Conservation (phyloP, 805 yeast species). For the Hanseniaspora osmophila region DNA sequence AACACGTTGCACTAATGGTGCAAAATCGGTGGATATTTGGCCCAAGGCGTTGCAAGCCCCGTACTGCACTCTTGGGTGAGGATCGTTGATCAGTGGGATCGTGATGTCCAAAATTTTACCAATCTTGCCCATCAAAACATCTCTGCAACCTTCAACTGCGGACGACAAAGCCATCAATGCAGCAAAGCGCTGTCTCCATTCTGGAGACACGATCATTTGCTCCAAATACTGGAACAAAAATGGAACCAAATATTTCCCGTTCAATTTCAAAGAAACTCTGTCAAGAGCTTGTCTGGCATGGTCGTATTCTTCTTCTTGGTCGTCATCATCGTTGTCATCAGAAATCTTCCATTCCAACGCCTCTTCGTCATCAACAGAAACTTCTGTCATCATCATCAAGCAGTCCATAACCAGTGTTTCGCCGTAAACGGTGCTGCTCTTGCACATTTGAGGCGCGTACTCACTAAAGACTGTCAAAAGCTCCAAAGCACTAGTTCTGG, state of each 20-base stretch:
- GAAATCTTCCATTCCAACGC: constrained; percentile 77
- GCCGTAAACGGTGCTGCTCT: constrained; percentile 58
- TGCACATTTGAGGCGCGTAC: constrained; percentile 91
- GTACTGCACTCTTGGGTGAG: constrained; percentile 89
- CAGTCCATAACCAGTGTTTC: constrained; percentile 58
- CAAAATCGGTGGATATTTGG: constrained; percentile 92
- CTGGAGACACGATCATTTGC: constrained; percentile 55
- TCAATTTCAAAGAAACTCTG: constrained; percentile 70
- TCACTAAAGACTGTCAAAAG: constrained; percentile 82
- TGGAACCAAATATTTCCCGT: constrained; percentile 70
- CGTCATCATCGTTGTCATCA: constrained; percentile 66
- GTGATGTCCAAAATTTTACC: constrained; percentile 74
- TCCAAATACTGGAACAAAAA: constrained; percentile 82
- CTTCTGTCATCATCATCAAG: constrained; percentile 80
- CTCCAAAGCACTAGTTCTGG: constrained; percentile 81
- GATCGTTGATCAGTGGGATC: constrained; percentile 70
- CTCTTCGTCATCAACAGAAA: constrained; percentile 77
- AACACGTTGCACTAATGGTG: constrained; percentile 72
- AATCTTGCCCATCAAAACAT: constrained; percentile 68
- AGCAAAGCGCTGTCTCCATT: constrained; percentile 94
- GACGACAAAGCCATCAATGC: constrained; percentile 93
- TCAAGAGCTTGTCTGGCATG: constrained; percentile 94
- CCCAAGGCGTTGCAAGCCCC: constrained; percentile 96
- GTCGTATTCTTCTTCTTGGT: constrained; percentile 73
- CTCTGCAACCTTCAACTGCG: constrained; percentile 95